A percentile compares a stretch with the other conserved stretches of the same genome.
phyloP scores from a whole-genome alignment of 1,139 yeast genomes.

The Ashbya aceris region DNA sequence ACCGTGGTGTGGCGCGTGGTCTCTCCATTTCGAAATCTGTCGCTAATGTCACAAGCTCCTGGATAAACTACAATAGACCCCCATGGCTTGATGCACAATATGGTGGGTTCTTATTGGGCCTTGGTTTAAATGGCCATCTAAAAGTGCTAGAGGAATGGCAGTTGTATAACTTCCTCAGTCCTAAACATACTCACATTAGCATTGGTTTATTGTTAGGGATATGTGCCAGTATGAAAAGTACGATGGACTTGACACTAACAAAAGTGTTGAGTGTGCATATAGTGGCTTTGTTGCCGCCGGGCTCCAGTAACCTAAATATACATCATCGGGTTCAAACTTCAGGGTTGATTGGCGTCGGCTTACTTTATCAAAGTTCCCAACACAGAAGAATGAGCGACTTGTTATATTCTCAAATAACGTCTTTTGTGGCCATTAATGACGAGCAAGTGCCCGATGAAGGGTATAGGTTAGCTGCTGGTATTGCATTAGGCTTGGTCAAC shows the following conservation, averaged over 20 bases:
- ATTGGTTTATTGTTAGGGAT: slow-evolving; percentile 83
- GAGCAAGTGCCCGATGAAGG: slow-evolving; percentile 54
- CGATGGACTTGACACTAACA: slow-evolving; percentile 80
- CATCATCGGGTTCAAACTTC: slow-evolving; percentile 81
- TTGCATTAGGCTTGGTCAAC: slow-evolving; percentile 80
- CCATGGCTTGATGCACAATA: slow-evolving; percentile 62
- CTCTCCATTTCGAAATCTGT: slow-evolving; percentile 63
- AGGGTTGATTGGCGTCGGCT: slow-evolving; percentile 83
- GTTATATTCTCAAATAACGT: slow-evolving; percentile 56
- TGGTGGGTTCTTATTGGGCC: slow-evolving; percentile 89
- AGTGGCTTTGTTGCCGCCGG: slow-evolving; percentile 81
- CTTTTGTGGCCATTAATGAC: slow-evolving; percentile 50
- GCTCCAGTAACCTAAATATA: slow-evolving; percentile 84
- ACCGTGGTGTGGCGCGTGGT: slow-evolving; percentile 87
- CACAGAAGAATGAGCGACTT: slow-evolving; percentile 86
- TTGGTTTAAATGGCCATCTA: slow-evolving; percentile 87
- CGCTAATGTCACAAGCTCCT: slow-evolving; percentile 73
- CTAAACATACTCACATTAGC: slow-evolving; percentile 78
- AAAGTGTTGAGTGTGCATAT: slow-evolving; percentile 91
- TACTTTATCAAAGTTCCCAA: slow-evolving; percentile 66
- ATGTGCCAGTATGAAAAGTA: slow-evolving; percentile 80
- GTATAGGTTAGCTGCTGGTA: slow-evolving; percentile 80
- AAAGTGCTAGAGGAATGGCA: slow-evolving; percentile 90
- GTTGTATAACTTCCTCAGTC: slow-evolving; percentile 84
- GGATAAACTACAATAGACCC: slow-evolving; percentile 87